Evolutionary conservation across 441 rosid genomes (phyloP).

Genomic region (Lepidium campestre): DNA sequence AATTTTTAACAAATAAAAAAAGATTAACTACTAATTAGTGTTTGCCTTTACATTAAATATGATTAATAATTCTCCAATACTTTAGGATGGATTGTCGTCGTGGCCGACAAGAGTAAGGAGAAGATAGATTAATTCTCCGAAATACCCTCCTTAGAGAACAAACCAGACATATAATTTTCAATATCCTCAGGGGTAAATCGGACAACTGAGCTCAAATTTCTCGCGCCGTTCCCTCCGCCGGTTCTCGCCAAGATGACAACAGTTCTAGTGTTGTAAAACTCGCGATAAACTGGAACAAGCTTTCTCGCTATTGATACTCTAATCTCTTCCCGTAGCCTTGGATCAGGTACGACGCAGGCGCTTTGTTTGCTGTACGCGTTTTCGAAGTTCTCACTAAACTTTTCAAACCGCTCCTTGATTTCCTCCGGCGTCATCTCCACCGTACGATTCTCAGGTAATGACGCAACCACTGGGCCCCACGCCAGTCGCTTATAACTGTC

Average conservation of each 20-base stretch:
- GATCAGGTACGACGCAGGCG: conserved; percentile 40
- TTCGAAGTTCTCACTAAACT: conserved; percentile 49
- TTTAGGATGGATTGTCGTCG: conserved; percentile 1
- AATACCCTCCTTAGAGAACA: conserved; percentile 31
- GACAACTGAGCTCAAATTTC: conserved; percentile 20
- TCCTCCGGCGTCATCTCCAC: conserved; percentile 33
- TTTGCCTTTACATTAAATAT: conserved; percentile 13
- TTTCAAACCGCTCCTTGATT: conserved; percentile 42
- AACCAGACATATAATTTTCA: conserved; percentile 41
- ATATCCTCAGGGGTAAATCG: conserved; percentile 64
- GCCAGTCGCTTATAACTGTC: conserved; percentile 55
- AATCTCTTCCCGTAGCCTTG: conserved; percentile 49
- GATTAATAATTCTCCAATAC: background rate
- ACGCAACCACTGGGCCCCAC: conserved; percentile 48
- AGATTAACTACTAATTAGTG: conserved; percentile 2
- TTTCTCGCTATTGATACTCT: conserved; percentile 43
- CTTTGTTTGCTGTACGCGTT: conserved; percentile 41
- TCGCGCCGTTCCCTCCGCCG: conserved; percentile 7
- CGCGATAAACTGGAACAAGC: conserved; percentile 41
- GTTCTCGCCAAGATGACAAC: conserved; percentile 14
- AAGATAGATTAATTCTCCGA: background rate
- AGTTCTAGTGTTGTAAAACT: conserved; percentile 45
- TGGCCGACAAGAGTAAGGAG: conserved; percentile 19
- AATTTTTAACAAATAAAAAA: too few relatives aligned
- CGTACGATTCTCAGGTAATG: conserved; percentile 33